A percentile compares a stretch with the other conserved stretches of the same genome.
These are phyloP conservation scores for Rhododendron kiyosumense DNA, from an alignment of 148 eudicot genomes.

Conservation along the genomic window DNA sequence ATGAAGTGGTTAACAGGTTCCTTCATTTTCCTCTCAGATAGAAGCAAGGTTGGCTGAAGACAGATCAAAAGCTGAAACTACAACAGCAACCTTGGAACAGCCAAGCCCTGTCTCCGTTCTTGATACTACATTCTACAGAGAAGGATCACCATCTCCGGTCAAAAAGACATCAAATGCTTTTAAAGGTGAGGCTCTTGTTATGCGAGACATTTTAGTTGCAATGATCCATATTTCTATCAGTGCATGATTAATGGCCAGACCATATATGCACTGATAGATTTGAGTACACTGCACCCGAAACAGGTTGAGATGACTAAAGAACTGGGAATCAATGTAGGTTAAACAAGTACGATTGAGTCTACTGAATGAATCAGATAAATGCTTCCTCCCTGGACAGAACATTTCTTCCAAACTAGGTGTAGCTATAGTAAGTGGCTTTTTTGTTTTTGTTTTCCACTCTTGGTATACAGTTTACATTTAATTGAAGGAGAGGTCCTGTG, in stretches of 20 bases:
- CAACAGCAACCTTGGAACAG: constrained; percentile 48
- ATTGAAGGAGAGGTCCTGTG: neutral
- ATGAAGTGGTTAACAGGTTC: constrained; percentile 18
- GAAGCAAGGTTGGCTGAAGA: constrained; percentile 26
- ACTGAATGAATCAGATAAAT: neutral
- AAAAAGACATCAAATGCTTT: constrained; percentile 46
- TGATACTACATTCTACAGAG: constrained; percentile 54
- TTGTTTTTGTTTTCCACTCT: neutral
- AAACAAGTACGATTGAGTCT: neutral
- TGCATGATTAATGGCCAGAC: neutral
- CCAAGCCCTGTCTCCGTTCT: constrained; percentile 92
- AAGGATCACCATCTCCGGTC: constrained; percentile 75
- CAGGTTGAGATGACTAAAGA: neutral
- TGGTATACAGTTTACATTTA: neutral
- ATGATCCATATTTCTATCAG: neutral
- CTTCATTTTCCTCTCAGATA: constrained; percentile 34
- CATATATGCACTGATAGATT: neutral
- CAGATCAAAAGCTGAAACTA: constrained; percentile 28
- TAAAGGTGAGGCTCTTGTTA: constrained; percentile 39
- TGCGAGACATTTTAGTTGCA: neutral
- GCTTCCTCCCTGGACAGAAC: neutral
- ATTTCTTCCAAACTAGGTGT: neutral
- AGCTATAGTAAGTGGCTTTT: neutral
- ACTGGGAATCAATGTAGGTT: neutral
- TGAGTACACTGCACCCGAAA: neutral